A percentile compares a stretch with the other conserved stretches of the same genome.
Evolutionary conservation across 306 rosid genomes (phyloP).

Genomic region (Vigna mungo): DNA sequence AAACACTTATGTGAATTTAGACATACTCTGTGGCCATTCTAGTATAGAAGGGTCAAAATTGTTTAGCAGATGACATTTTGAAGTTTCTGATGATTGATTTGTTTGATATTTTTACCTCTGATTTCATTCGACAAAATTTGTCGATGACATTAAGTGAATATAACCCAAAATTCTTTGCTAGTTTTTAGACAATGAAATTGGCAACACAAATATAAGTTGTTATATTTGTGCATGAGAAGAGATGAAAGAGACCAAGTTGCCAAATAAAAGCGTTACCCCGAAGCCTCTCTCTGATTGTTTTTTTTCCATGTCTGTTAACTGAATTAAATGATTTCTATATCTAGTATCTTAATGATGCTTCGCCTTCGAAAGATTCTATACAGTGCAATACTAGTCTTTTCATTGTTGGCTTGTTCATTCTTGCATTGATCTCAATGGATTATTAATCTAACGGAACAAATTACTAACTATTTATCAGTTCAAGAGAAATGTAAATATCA

Average conservation of each 20-base stretch:
- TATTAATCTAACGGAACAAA: conserved; percentile 1
- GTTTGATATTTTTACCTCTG: neutral
- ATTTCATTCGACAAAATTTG: conserved; percentile 16
- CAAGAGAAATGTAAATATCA: neutral
- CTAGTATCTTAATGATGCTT: conserved; percentile 8
- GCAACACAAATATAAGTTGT: conserved; percentile 2
- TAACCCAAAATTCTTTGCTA: neutral
- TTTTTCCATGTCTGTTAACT: neutral
- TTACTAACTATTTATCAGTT: conserved; percentile 5
- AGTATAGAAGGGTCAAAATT: conserved; percentile 21
- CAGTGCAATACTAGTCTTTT: conserved; percentile 5
- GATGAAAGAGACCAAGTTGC: conserved; percentile 12
- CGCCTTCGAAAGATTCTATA: neutral
- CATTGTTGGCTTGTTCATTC: conserved; percentile 9
- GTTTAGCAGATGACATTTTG: conserved; percentile 10
- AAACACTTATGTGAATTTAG: neutral
- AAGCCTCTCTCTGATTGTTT: conserved; percentile 23
- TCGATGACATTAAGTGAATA: conserved; percentile 15
- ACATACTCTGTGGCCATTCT: conserved; percentile 16
- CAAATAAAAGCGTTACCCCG: neutral
- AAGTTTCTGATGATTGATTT: conserved; percentile 21
- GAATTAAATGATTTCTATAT: conserved; percentile 12
- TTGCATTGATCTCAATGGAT: conserved; percentile 30
- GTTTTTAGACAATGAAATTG: neutral
- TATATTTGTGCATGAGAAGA: conserved; percentile 2